phyloP scores from a whole-genome alignment of 805 yeast species.

The Spathaspora boniae region DNA sequence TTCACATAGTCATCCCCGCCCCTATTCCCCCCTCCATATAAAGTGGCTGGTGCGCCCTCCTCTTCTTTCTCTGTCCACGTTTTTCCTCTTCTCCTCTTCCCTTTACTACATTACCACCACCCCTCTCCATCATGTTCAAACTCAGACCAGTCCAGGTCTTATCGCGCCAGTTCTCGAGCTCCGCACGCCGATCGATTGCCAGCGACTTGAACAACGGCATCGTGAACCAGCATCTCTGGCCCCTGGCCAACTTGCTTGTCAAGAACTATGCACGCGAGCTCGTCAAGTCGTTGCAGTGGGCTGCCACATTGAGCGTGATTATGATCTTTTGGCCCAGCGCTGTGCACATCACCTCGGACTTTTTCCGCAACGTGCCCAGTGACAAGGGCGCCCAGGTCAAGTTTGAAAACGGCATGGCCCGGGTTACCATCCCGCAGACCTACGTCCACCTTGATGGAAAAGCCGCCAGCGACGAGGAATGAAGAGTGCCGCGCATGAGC shows the following conservation, averaged over 20 bases:
- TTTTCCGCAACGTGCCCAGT: conserved; percentile 6
- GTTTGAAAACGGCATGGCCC: conserved; percentile 3
- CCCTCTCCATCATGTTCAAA: conserved; percentile 3
- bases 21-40: not conserved
- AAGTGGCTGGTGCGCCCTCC: not conserved
- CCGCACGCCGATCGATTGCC: conserved; percentile 4
- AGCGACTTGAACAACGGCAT: conserved; percentile 4
- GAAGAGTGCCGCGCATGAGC: no score
- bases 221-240: conserved; percentile 4
- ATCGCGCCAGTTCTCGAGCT: conserved; percentile 3
- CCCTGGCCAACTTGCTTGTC: conserved; percentile 3
- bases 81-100: not conserved
- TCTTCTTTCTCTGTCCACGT: not conserved
- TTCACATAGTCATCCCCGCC: not conserved
- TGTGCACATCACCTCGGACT: conserved; percentile 2
- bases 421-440: conserved; percentile 8
- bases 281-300: conserved; percentile 3
- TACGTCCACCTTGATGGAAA: conserved; percentile 5
- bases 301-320: conserved; percentile 1
- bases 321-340: conserved; percentile 2
- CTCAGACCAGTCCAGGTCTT: conserved; percentile 4
- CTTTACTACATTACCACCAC: not conserved
- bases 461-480: conserved; percentile 4
- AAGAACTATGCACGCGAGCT: conserved; percentile 4
- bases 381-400: conserved; percentile 10